phyloP scores from a whole-genome alignment of 495 filamentous ascomycete genomes.

The Mycothermus thermophilus region DNA sequence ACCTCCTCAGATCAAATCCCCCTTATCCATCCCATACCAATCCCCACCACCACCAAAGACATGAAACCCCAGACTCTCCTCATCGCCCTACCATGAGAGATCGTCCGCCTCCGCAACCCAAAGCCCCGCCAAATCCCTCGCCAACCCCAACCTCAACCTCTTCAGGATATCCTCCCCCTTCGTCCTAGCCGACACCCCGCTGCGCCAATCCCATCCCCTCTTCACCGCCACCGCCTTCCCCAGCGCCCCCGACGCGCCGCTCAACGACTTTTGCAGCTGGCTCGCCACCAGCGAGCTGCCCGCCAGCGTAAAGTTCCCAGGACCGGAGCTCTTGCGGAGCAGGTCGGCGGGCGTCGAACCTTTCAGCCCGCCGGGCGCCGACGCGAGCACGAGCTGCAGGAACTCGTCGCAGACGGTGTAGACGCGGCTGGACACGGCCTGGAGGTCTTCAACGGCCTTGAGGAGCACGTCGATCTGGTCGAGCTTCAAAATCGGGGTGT shows the following conservation, averaged over 20 bases:
- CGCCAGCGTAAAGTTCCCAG: conserved; percentile 45
- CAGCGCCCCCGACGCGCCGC: conserved; percentile 7
- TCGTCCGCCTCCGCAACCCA: conserved; percentile 46
- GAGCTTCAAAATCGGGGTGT: conserved; percentile 34
- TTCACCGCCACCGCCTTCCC: conserved; percentile 34
- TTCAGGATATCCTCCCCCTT: conserved; percentile 54
- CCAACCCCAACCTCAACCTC: conserved; percentile 59
- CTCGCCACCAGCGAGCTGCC: conserved; percentile 59
- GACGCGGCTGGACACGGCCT: conserved; percentile 58
- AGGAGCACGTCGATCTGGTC: conserved; percentile 62
- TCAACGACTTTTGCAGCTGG: conserved; percentile 41
- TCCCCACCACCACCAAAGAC: too few relatives aligned
- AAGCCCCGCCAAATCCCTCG: conserved; percentile 49
- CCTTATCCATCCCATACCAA: too few relatives aligned
- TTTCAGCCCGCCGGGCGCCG: conserved; percentile 27
- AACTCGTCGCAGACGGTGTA: conserved; percentile 57
- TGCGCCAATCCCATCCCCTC: conserved; percentile 81
- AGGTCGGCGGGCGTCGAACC: conserved; percentile 46
- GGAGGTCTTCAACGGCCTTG: conserved; percentile 68
- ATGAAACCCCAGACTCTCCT: too few relatives aligned
- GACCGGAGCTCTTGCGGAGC: conserved; percentile 49
- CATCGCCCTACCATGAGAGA: conserved; percentile 15
- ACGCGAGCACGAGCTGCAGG: conserved; percentile 41
- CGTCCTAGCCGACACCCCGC: conserved; percentile 40
- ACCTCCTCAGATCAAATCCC: too few relatives aligned